A percentile compares a stretch with the other conserved stretches of the same genome.
Conservation (phyloP, 106 monocot genomes). For the Dendrobium huoshanense region DNA sequence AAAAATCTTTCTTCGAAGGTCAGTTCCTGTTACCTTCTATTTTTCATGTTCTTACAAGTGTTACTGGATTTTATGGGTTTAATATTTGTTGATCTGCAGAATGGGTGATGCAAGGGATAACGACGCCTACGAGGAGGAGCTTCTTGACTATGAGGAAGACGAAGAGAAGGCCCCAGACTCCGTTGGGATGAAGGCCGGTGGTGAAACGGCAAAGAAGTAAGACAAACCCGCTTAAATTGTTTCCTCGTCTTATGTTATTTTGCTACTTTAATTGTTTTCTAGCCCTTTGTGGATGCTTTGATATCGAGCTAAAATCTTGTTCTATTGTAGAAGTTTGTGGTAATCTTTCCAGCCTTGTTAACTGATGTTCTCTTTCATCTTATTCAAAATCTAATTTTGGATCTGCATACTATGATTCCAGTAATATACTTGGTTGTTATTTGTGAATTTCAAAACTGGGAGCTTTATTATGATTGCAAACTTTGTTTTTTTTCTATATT, state of each 20-base stretch:
- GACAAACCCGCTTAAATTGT: neutral
- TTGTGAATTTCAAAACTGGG: neutral
- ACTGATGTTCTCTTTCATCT: neutral
- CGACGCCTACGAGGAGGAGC: slow-evolving; percentile 93
- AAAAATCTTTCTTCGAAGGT: neutral
- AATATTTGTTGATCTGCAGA: slow-evolving; percentile 16
- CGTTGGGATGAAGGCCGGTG: slow-evolving; percentile 46
- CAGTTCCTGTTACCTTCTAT: neutral
- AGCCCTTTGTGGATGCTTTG: neutral
- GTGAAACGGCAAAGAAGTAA: slow-evolving; percentile 79
- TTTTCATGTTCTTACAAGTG: neutral
- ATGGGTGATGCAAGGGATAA: slow-evolving; percentile 91
- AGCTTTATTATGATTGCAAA: neutral
- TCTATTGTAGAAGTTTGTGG: neutral
- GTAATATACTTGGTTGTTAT: neutral
- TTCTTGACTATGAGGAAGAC: slow-evolving; percentile 96
- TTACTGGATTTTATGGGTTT: neutral
- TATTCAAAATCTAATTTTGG: neutral
- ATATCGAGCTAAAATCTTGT: neutral
- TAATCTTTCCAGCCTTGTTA: neutral
- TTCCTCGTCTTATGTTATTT: neutral
- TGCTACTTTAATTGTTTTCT: neutral
- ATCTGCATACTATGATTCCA: neutral
- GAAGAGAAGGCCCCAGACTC: slow-evolving; percentile 85
- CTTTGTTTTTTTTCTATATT: neutral